phyloP scores from a whole-genome alignment of 2,329 filamentous ascomycete genomes.

The Fusarium tanahbumbuense region DNA sequence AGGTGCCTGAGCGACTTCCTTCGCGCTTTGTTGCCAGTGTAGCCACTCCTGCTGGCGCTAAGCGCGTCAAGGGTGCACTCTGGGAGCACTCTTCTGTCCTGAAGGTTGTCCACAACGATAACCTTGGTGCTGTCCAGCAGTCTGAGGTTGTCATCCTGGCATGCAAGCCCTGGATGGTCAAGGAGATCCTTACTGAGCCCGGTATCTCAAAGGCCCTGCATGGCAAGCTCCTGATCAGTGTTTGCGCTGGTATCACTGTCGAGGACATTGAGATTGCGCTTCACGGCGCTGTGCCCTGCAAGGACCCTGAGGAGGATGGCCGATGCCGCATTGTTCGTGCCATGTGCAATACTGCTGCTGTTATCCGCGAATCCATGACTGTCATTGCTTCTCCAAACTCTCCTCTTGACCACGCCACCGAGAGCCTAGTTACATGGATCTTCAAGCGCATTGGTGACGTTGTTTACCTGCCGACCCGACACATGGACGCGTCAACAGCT shows the following conservation, averaged over 20 bases:
- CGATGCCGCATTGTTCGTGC: constrained; percentile 77
- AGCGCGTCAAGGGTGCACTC: constrained; percentile 74
- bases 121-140: constrained; percentile 73
- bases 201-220: constrained; percentile 79
- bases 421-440: constrained; percentile 76
- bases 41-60: constrained; percentile 74
- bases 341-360: constrained; percentile 86
- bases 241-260: constrained; percentile 80
- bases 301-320: constrained; percentile 58
- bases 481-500: constrained; percentile 79
- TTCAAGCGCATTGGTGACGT: constrained; percentile 80
- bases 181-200: constrained; percentile 72
- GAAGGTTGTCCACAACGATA: constrained; percentile 76
- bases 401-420: constrained; percentile 64
- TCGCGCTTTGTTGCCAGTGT: constrained; percentile 86
- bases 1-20: constrained; percentile 70
- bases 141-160: constrained; percentile 81
- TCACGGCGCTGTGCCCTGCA: constrained; percentile 65
- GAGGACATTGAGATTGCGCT: constrained; percentile 74
- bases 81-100: constrained; percentile 71
- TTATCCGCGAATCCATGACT: constrained; percentile 85
- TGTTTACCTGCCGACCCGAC: constrained; percentile 71
- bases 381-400: constrained; percentile 75
- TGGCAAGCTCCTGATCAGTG: constrained; percentile 84
- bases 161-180: constrained; percentile 83